phyloP scores from a whole-genome alignment of 2,329 filamentous ascomycete species.

The Paecilomyces niveus region DNA sequence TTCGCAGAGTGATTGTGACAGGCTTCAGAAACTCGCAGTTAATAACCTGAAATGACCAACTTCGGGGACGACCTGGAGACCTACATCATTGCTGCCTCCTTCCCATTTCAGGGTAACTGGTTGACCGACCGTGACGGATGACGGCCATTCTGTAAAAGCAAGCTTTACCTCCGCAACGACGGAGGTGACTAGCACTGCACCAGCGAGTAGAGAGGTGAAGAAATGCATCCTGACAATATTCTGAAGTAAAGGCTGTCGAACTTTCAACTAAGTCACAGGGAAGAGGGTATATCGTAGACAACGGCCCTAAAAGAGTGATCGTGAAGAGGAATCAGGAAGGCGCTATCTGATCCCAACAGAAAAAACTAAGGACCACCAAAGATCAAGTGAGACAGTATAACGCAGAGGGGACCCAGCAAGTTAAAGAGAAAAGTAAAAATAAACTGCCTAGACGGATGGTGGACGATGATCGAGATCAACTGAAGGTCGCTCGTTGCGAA shows the following conservation, averaged over 20 bases:
- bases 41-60: conserved; percentile 4
- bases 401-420: not conserved
- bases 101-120: conserved; percentile 43
- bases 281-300: not conserved
- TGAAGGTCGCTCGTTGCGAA: not conserved
- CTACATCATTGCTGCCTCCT: conserved; percentile 33
- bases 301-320: not conserved
- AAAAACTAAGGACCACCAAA: too few species aligned
- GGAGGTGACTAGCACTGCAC: conserved; percentile 36
- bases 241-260: not conserved
- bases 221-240: conserved; percentile 42
- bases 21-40: conserved; percentile 25
- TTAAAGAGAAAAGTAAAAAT: not conserved
- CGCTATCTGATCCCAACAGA: too few species aligned
- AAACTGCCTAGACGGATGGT: not conserved
- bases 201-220: conserved; percentile 41
- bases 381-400: not conserved
- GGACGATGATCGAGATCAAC: not conserved
- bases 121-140: conserved; percentile 42
- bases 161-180: conserved; percentile 42
- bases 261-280: not conserved
- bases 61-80: not conserved
- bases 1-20: conserved; percentile 50
- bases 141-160: conserved; percentile 47
- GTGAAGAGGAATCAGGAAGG: too few species aligned